Conservation (phyloP, 202 grass and related monocot species). For the Eragrostis tef region DNA sequence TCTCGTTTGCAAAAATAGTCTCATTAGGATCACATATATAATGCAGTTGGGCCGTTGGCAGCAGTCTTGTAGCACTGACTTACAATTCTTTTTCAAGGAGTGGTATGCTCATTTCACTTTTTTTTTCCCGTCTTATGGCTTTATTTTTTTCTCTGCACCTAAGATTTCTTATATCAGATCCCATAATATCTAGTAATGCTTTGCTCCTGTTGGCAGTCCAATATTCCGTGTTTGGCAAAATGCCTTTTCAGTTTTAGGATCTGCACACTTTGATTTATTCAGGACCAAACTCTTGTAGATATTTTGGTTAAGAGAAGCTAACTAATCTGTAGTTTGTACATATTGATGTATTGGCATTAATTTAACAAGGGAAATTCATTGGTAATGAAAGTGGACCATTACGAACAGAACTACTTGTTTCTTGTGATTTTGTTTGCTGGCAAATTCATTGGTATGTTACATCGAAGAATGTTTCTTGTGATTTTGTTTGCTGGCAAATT, state of each 20-base stretch:
- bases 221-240: neutral
- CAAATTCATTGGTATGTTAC: no score
- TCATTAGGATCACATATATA: neutral
- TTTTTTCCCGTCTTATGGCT: no score
- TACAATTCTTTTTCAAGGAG: neutral
- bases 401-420: neutral
- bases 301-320: neutral
- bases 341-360: neutral
- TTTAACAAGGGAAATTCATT: neutral
- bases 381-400: conserved; percentile 1
- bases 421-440: neutral
- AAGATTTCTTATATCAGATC: neutral
- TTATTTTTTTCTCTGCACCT: neutral
- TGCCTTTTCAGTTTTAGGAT: neutral
- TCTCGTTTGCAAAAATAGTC: neutral
- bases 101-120: conserved; percentile 2
- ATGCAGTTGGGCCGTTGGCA: conserved; percentile 12
- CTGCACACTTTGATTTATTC: neutral
- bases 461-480: no score
- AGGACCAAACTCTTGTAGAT: neutral
- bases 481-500: neutral
- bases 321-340: neutral
- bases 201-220: neutral
- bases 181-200: neutral
- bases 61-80: neutral